These are phyloP conservation scores for Phialemoniopsis sp. DNA, from an alignment of 2,329 filamentous ascomycete species.

Conservation along the genomic window DNA sequence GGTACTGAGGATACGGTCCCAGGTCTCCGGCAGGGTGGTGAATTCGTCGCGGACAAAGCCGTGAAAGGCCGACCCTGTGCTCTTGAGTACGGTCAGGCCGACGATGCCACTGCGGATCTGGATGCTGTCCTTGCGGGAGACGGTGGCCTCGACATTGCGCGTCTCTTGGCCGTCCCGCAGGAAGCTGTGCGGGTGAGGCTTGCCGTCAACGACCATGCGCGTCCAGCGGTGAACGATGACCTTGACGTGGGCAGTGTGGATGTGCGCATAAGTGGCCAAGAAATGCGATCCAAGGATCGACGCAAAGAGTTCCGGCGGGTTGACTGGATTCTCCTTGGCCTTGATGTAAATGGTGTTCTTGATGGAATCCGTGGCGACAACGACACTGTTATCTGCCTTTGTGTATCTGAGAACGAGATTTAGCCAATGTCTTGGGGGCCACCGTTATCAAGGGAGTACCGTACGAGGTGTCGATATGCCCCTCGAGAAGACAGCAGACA, in stretches of 20 bases:
- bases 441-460: constrained; percentile 14
- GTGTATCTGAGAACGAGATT: constrained; percentile 65
- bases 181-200: constrained; percentile 94
- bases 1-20: constrained; percentile 93
- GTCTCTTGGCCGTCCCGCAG: constrained; percentile 85
- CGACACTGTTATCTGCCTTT: constrained; percentile 84
- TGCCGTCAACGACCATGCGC: constrained; percentile 79
- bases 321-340: constrained; percentile 89
- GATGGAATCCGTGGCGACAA: constrained; percentile 96
- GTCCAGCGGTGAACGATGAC: constrained; percentile 88
- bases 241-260: constrained; percentile 76
- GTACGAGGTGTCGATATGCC: constrained; percentile 80
- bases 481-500: constrained; percentile 87
- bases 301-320: constrained; percentile 88
- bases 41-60: constrained; percentile 91
- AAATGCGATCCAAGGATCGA: constrained; percentile 85
- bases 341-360: constrained; percentile 97
- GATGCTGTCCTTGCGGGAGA: constrained; percentile 66
- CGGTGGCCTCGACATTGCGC: constrained; percentile 72
- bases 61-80: constrained; percentile 93
- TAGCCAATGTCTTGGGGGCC: constrained; percentile 1
- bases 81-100: constrained; percentile 87
- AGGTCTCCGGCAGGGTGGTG: constrained; percentile 84
- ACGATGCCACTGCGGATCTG: constrained; percentile 73
- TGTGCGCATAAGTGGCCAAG: constrained; percentile 81